Base-by-base conservation (phyloP, 1,139 yeast species). In the Zygosaccharomyces sapae region DNA sequence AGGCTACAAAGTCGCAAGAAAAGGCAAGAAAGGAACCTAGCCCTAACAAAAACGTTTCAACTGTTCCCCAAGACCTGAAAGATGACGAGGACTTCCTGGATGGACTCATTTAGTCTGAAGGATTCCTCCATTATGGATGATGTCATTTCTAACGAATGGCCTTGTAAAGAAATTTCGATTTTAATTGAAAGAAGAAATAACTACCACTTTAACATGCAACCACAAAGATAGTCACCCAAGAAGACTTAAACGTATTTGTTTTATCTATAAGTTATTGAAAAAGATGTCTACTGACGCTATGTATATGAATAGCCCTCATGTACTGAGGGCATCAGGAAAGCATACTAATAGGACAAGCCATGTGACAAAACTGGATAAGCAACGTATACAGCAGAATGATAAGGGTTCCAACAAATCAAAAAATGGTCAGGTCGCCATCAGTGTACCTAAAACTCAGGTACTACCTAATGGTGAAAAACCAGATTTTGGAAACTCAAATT, bases 221-320 rank as follows among this genome's bases (percentile, higher is more conserved):
- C 16, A 16, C 16, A 16, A 16, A 16, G 16, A 16, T 16, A 16
- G 16, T 16, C 16, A 16, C 16, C 16, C 16, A 27, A 9, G 12
- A 27, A 12, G n/a, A 10, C n/a, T 7, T 27, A 27, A 4, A 10
- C 31, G 31, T 27, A 12, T 5, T n/a, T 9, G 31, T 25, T 8
- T 24, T 37, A 37, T 24, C 12, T 13, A 24, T 10, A 20, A 12
- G 10, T 6, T 25, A 24, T 22, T 13, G 16, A 29, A 33, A 29
- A 27, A 20, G 4, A 62, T 63, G 67, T 62, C 66, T 12, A 54
- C 62, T 16, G 67, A 63, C 56, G 62, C 67, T 27, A 62, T 56
- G 65, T 62, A 61, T 48, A 51, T 62, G 46, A 62, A 62, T 40
- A 63, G 66, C 49, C 58, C 67, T 29, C 53, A 65, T 48, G 51